Base-by-base conservation (phyloP, 306 rosid genomes). In the Prunus padus region DNA sequence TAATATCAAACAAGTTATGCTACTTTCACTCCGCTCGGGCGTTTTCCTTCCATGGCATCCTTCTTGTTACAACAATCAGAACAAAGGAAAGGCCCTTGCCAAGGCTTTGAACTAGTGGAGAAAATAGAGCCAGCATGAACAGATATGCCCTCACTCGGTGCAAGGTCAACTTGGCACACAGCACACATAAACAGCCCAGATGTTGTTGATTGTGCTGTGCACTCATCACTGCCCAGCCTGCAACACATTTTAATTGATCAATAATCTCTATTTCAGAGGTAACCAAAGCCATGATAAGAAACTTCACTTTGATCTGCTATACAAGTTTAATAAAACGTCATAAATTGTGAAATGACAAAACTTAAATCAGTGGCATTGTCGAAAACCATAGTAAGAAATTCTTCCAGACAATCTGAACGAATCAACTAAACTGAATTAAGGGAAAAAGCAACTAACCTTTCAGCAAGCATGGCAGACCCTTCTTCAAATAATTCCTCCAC, bases 381-480 rank as follows among this genome's bases (percentile, higher is more conserved):
- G 8, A 69, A 51, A 54, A 66, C 6, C 3, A 4, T 1, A 56
- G 23, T 23, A 25, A 4, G 26, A 16, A 26, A 45, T 25, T 9
- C 45, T 73, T 25, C 25, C 8, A 9, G 5, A 55, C 28, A 40
- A 14, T 40, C 51, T 15, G 74, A 20, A 67, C 16, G 0, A 66
- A 44, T 67, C 28, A 22, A 20, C 51, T 4, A 40, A 65, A 19
- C 7, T 11, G 15, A 45, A 28, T 68, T 42, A 68, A 68, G 49
- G 12, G 51, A 7, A 11, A 11, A 72, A 37, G 40, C 22, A 40
- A 31, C 76, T 71, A 50, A 94, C 98, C 98, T 92, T 86, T 94
- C 98, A 67, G 98, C 98, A 76, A 94, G 96, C 98, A 94, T 89
- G 10, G 98, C 98, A 1, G 98, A 94, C 75, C 98, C 97, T 79